Evolutionary conservation across 2,329 filamentous ascomycete species (phyloP), one percentile per base, ranked within the genome.

Genomic region (Leptodontidium sp.): DNA sequence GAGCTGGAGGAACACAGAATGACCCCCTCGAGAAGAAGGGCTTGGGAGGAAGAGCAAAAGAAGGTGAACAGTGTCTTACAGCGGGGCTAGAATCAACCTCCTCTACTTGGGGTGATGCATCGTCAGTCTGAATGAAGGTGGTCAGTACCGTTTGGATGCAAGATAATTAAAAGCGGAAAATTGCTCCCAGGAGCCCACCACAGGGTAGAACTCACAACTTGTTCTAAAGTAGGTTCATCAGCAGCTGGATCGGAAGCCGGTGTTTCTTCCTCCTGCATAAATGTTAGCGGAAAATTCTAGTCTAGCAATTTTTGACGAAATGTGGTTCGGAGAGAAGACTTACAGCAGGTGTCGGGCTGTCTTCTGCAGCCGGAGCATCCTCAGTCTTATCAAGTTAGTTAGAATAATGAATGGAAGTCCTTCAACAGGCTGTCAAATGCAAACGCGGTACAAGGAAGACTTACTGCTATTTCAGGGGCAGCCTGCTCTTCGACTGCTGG

Each of bases 361-460:
- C 64, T 3, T 24, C 55, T 2, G 43, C 24, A 7, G 24, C 50
- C 8, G 65, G 50, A 29, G 14, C 6, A 26, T 73, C 57, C n/a
- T 66, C 59, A 45, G 57, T 38, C 24, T 66, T 58, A 4, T 26
- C 21, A 26, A 45, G 35, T 59, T n/a, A 59, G 57, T 9, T 3
- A 43, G n/a, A 40, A 2, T 24, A 1, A 29, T 14, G 7, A 12
- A n/a, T 5, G 43, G 17, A 32, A 53, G 12, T 11, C 12, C 21
- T 21, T 21, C 11, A 17, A 29, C 21, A 32, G 12, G 50, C 24
- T 15, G 24, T 11, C 12, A 29, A 7, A 29, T 53, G 4, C 2
- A 32, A 53, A 4, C 12, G 24, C 12, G 50, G n/a, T 24, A 29
- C 12, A 5, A 53, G 24, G 9, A 32, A 53, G 50, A 53, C 57